These are phyloP conservation scores for Penicillium aurantiogriseum DNA, from an alignment of 2,329 filamentous ascomycete genomes.

Conservation along the genomic window DNA sequence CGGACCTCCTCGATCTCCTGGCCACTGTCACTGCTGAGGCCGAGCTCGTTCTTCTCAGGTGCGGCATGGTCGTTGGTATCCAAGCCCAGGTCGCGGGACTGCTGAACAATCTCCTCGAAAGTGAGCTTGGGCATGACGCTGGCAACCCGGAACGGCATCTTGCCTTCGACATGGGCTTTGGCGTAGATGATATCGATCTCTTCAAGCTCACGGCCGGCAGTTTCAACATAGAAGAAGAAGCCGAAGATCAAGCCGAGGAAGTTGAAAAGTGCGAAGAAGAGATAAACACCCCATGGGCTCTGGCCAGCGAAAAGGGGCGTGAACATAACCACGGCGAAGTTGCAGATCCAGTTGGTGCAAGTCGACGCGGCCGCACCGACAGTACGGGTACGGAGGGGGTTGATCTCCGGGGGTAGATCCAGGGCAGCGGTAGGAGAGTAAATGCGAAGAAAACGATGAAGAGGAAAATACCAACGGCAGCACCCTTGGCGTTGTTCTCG, in stretches of 20 bases:
- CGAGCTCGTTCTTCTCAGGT: constrained; percentile 23
- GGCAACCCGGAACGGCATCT: constrained; percentile 29
- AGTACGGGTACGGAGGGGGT: constrained; percentile 53
- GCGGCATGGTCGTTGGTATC: constrained; percentile 3
- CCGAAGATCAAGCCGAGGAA: constrained; percentile 47
- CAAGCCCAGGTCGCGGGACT: constrained; percentile 27
- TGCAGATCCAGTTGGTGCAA: constrained; percentile 54
- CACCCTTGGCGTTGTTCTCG: constrained; percentile 31
- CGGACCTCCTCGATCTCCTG: constrained; percentile 9
- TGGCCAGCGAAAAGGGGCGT: constrained; percentile 38
- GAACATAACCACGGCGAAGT: constrained; percentile 54
- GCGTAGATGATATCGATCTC: constrained; percentile 27
- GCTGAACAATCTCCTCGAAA: constrained; percentile 26
- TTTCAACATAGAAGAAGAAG: constrained; percentile 54
- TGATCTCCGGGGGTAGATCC: constrained; percentile 34
- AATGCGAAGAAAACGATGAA: constrained; percentile 67
- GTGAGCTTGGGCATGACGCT: constrained; percentile 32
- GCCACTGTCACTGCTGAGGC: constrained; percentile 18
- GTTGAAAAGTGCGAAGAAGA: constrained; percentile 43
- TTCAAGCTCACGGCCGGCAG: constrained; percentile 43
- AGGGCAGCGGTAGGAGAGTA: constrained; percentile 33
- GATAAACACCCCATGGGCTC: constrained; percentile 41
- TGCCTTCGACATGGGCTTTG: constrained; percentile 18
- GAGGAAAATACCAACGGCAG: constrained; percentile 60
- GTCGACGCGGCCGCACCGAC: constrained; percentile 53